Conservation (phyloP, 257 asterid species). For the Henckelia pumila region DNA sequence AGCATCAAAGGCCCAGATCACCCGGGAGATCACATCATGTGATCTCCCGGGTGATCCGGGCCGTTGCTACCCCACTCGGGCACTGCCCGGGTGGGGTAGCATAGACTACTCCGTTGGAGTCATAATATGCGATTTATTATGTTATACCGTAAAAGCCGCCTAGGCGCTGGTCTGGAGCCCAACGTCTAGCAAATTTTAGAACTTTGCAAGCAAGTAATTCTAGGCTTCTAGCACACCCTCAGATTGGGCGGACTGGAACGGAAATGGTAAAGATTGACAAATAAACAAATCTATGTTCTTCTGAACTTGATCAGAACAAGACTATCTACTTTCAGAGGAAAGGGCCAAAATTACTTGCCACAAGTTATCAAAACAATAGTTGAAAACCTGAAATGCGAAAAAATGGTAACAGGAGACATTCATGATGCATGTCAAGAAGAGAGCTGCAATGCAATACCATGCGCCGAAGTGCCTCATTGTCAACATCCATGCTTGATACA, state of each 20-base stretch:
- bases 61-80: too few relatives aligned
- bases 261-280: neutral
- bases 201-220: too few relatives aligned
- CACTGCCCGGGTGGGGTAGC: too few relatives aligned
- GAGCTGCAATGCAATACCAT: constrained; percentile 38
- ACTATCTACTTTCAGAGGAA: too few relatives aligned
- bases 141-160: too few relatives aligned
- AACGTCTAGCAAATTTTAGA: too few relatives aligned
- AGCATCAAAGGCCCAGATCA: too few relatives aligned
- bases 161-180: too few relatives aligned
- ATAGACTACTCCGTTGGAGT: too few relatives aligned
- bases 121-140: too few relatives aligned
- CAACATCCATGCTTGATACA: constrained; percentile 69
- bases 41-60: too few relatives aligned
- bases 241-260: neutral
- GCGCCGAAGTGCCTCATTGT: constrained; percentile 45
- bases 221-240: neutral
- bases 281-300: neutral
- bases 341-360: neutral
- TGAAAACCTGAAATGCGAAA: neutral
- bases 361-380: neutral
- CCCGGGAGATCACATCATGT: too few relatives aligned
- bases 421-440: constrained; percentile 10
- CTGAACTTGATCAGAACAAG: neutral
- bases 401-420: neutral